Base-by-base conservation (phyloP, 176 grass and related monocot species). In the Cenchrus fungigraminus region DNA sequence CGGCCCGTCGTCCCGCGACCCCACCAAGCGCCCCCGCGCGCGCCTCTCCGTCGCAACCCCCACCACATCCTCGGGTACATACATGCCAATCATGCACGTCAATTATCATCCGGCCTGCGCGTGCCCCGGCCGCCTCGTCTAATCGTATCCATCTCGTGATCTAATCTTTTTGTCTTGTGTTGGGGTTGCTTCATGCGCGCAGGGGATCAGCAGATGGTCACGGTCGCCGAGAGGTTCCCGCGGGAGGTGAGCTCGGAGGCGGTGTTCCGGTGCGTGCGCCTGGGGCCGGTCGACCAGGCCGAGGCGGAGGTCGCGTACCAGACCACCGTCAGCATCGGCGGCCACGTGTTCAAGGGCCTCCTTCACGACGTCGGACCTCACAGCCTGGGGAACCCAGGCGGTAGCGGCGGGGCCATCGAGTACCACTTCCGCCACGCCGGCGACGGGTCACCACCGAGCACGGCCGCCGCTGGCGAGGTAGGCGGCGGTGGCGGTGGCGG, bases 341-440 rank as follows among this genome's bases (percentile, higher is more conserved):
- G 97, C 16, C 97, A 95, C 65, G 86, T 98, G 16, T 98, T 98
- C 91, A 95, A 94, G 77, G 97, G 97, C 74, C 94, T 98, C 56
- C 90, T 98, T 11, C 94, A 95, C 55, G 97, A 95, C 65, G 88
- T 92, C 76, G 97, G 97, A 0, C 91, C 91, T 3, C 90, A 87
- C 20, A 37, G 78, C 31, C 54, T 91, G 6, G 17, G 74, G 3
- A 22, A 66, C 4, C 40, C 43, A 0, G 85, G 58, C 1, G 64
- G 79, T 16, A 19, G 32, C 52, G 40, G 25, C 14, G 82, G 66
- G 31, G 51, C 79, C 34, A 82, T 82, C 52, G 81, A 83, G 37
- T 86, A 87, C 69, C 90, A 88, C 68, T 85, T 89, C 79, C 88
- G 86, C 45, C 81, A 92, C 60, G 64, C 78, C 16, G 92, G 86